phyloP scores from a whole-genome alignment of 2,329 filamentous ascomycete genomes.

The Plenodomus tracheiphilus region DNA sequence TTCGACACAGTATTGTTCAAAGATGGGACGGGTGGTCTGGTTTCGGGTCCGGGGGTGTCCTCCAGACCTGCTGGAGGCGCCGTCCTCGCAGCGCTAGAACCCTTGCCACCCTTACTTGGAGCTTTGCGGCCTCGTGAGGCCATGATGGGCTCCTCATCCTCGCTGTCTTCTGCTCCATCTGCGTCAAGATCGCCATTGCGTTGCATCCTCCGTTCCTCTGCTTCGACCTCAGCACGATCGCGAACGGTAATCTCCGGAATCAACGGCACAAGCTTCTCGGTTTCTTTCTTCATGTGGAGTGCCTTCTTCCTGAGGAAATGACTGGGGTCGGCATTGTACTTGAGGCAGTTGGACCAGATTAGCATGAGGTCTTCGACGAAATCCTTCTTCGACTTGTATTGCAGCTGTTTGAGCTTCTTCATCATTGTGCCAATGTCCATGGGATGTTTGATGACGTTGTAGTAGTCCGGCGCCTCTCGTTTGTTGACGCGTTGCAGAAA shows the following conservation, averaged over 20 bases:
- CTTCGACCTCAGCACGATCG: slow-evolving; percentile 89
- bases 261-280: slow-evolving; percentile 90
- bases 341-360: slow-evolving; percentile 96
- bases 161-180: slow-evolving; percentile 85
- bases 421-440: slow-evolving; percentile 99
- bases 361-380: slow-evolving; percentile 92
- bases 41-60: slow-evolving; percentile 74
- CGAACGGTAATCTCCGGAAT: slow-evolving; percentile 92
- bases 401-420: slow-evolving; percentile 80
- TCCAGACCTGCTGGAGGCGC: slow-evolving; percentile 74
- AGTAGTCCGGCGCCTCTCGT: slow-evolving; percentile 94
- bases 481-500: slow-evolving; percentile 96
- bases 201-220: slow-evolving; percentile 66
- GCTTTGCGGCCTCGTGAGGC: slow-evolving; percentile 91
- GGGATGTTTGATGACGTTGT: slow-evolving; percentile 88
- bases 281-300: slow-evolving; percentile 94
- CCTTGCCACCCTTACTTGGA: slow-evolving; percentile 74
- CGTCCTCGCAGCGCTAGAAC: slow-evolving; percentile 66
- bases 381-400: slow-evolving; percentile 74
- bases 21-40: slow-evolving; percentile 70
- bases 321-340: slow-evolving; percentile 88
- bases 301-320: slow-evolving; percentile 91
- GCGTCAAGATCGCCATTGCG: slow-evolving; percentile 80
- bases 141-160: slow-evolving; percentile 94
- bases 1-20: slow-evolving; percentile 53